Evolutionary conservation across 192 early-diverging fungal genomes (phyloP).

Genomic region (Helicostylum pulchrum): DNA sequence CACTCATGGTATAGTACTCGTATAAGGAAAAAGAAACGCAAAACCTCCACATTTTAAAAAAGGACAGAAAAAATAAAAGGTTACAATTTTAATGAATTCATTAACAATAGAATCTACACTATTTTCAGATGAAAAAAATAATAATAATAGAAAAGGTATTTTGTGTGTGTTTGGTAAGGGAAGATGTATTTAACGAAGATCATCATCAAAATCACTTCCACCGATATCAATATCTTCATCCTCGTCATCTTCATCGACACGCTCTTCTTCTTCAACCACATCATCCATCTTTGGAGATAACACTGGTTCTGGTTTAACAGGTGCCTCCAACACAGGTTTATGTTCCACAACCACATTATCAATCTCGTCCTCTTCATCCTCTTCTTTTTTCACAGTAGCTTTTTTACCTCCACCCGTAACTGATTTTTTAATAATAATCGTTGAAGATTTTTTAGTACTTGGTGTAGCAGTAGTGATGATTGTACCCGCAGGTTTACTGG

Average conservation of each 20-base stretch:
- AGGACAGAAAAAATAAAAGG: neutral
- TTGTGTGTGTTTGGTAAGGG: neutral
- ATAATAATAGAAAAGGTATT: neutral
- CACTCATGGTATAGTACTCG: no score
- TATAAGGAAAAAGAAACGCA: no score
- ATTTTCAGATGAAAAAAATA: no score
- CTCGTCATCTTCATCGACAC: conserved; percentile 28
- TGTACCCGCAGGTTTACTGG: neutral
- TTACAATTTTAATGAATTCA: neutral
- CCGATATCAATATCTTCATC: conserved; percentile 56
- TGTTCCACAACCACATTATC: conserved; percentile 18
- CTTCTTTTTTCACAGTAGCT: neutral
- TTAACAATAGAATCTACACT: no score
- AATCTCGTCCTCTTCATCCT: conserved; percentile 5
- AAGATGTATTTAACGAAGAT: conserved; percentile 41
- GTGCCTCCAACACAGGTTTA: neutral
- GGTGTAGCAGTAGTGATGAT: neutral
- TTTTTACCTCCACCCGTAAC: neutral
- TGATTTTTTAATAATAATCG: neutral
- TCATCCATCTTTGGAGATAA: neutral
- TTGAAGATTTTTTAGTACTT: neutral
- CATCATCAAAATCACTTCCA: conserved; percentile 52
- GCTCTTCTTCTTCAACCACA: neutral
- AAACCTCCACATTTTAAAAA: neutral
- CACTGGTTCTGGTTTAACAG: neutral